These are phyloP conservation scores for Rhinocladiella mackenziei DNA, from an alignment of 2,329 filamentous ascomycete genomes.

Conservation along the genomic window DNA sequence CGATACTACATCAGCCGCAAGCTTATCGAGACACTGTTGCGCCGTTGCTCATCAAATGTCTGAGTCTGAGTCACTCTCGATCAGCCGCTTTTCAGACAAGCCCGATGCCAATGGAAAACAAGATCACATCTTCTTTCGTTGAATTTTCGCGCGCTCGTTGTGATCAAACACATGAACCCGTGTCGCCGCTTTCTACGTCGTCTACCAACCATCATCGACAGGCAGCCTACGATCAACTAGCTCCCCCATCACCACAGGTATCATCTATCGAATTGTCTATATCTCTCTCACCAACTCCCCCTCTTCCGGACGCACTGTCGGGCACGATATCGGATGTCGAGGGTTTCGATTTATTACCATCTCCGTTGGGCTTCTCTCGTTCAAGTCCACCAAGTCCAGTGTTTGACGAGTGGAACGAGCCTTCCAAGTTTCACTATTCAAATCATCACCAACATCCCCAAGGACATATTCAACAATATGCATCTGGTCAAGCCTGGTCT, in stretches of 20 bases:
- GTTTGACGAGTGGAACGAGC: conserved; percentile 13
- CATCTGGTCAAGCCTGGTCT: conserved; percentile 8
- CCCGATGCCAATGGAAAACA: conserved; percentile 19
- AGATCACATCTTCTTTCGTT: conserved; percentile 17
- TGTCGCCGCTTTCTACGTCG: conserved; percentile 19
- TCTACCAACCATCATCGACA: conserved; percentile 15
- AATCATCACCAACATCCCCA: too few relatives aligned
- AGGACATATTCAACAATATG: not conserved
- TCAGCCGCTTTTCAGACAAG: conserved; percentile 20
- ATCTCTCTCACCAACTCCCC: conserved; percentile 18
- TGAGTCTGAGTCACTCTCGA: conserved; percentile 33
- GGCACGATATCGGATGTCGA: conserved; percentile 21
- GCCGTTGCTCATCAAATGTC: conserved; percentile 25
- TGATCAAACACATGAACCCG: conserved; percentile 17
- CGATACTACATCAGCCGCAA: conserved; percentile 23
- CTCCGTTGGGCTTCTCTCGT: conserved; percentile 15
- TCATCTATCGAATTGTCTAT: conserved; percentile 20
- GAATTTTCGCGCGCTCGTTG: conserved; percentile 24
- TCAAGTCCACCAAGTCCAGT: conserved; percentile 18
- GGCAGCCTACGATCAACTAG: conserved; percentile 17
- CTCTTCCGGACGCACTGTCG: conserved; percentile 22
- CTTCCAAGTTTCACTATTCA: conserved; percentile 2
- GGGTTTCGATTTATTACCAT: conserved; percentile 18
- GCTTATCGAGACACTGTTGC: conserved; percentile 28
- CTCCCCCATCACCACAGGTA: conserved; percentile 21